A percentile compares a stretch with the other conserved stretches of the same genome.
These are phyloP conservation scores for Lunasporangiospora selenospora DNA, from an alignment of 192 early-diverging fungal genomes.

Conservation along the genomic window DNA sequence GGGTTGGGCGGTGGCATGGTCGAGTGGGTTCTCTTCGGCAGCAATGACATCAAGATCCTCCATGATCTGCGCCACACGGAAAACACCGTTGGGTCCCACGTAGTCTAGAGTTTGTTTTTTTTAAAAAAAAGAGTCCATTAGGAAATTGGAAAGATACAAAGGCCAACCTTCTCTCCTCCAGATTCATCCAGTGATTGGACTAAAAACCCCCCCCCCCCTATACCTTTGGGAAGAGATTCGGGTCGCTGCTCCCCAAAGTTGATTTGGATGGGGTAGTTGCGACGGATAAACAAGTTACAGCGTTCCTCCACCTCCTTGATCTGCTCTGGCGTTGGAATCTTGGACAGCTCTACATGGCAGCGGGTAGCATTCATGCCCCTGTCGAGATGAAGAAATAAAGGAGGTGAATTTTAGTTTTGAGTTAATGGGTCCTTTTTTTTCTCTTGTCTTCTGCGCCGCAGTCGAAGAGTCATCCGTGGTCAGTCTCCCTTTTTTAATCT, in stretches of 20 bases:
- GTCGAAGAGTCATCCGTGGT: too few species aligned
- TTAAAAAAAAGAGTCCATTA: too few species aligned
- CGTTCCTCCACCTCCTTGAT: slow-evolving; percentile 57
- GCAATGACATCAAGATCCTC: slow-evolving; percentile 43
- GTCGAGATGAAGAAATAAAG: slow-evolving; percentile 5
- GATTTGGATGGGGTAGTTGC: slow-evolving; percentile 55
- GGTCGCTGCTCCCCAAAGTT: slow-evolving; percentile 55
- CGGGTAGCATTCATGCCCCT: slow-evolving; percentile 61
- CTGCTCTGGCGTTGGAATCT: slow-evolving; percentile 51
- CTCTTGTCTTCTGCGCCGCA: too few species aligned
- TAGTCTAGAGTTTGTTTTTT: too few species aligned
- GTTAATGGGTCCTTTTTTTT: too few species aligned
- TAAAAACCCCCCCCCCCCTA: too few species aligned
- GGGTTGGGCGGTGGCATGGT: neutral
- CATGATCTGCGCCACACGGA: slow-evolving; percentile 41
- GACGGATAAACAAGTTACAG: slow-evolving; percentile 63
- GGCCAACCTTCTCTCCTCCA: too few species aligned
- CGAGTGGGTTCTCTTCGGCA: slow-evolving; percentile 24
- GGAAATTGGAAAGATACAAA: too few species aligned
- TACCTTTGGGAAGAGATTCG: slow-evolving; percentile 59
- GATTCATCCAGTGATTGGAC: too few species aligned
- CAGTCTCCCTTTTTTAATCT: too few species aligned
- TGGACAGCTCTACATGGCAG: slow-evolving; percentile 67
- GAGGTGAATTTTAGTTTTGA: neutral
- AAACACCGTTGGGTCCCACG: slow-evolving; percentile 43